Base-by-base conservation (phyloP, 129 eudicot genomes). In the sunflower (Helianthus annuus) region DNA sequence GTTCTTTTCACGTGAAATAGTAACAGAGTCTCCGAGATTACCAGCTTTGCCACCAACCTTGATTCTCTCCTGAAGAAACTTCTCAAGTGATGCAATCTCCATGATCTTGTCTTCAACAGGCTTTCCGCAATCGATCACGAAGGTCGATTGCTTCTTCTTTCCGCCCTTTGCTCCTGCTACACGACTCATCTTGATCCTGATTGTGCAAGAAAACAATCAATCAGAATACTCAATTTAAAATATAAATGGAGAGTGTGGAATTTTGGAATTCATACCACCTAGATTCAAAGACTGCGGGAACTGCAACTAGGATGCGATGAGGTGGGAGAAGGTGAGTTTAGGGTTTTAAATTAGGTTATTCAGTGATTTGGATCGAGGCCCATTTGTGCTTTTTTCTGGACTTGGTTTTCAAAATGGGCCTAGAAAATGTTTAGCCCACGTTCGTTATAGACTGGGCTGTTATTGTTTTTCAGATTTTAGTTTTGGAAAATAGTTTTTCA, bases 31-130 rank as follows among this genome's bases (percentile, higher is more conserved):
- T 0, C 85, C 88, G 54, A 84, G 85, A 45, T 82, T 82, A 14
- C 88, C 88, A 52, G 85, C 85, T 74, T 84, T 84, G 32, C 88
- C 85, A 22, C 83, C 88, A 34, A 84, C 88, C 65, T 84, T 84
- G 22, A 84, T 84, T 6, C 88, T 74, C 75, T 84, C 88, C 70
- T 84, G 85, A 74, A 84, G 88, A 55, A 84, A 84, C 83, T 84
- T 84, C 54, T 80, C 88, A 2, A 84, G 85, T 1, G 85, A 84
- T 10, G 88, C 88, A 2, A 84, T 84, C 45, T 84, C 88, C 88
- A 84, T 84, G 53, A 84, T 84, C 83, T 84, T 84, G 14, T 84
- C 88, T 54, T 84, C 85, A 46, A 84, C 88, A 36, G 88, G 88
- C 80, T 84, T 84, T 3, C 88, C 88, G 14, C 88, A 84, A 68